phyloP scores from a whole-genome alignment of 2,329 filamentous ascomycete species.

The Colletotrichum ledebouriae region DNA sequence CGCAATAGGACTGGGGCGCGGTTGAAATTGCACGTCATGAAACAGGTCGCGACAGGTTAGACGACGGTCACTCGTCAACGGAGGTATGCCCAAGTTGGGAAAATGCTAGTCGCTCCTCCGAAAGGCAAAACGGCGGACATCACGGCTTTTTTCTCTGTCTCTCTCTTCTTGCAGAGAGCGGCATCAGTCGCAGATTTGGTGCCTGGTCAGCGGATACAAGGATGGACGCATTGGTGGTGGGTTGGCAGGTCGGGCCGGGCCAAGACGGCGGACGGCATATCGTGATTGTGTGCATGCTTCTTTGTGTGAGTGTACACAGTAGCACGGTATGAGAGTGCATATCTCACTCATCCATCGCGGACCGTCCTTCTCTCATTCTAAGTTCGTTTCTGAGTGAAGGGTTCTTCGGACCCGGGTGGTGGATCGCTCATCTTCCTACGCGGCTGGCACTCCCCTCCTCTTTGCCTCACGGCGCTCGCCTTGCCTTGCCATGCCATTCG shows the following conservation, averaged over 20 bases:
- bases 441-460: not conserved
- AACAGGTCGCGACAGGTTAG: slow-evolving; percentile 24
- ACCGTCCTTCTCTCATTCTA: slow-evolving; percentile 26
- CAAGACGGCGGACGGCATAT: slow-evolving; percentile 8
- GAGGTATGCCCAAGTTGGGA: slow-evolving; percentile 36
- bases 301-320: slow-evolving; percentile 1
- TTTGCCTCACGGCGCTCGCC: slow-evolving; percentile 6
- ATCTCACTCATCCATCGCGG: slow-evolving; percentile 12
- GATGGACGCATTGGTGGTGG: slow-evolving; percentile 14
- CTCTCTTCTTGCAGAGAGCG: not conserved
- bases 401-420: slow-evolving; percentile 29
- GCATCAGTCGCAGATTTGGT: slow-evolving; percentile 5
- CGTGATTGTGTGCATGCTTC: not conserved
- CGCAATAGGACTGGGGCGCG: slow-evolving; percentile 11
- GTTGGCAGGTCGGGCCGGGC: slow-evolving; percentile 20
- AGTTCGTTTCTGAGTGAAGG: slow-evolving; percentile 41
- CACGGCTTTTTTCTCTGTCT: not conserved
- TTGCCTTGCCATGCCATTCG: slow-evolving; percentile 11
- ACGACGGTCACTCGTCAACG: slow-evolving; percentile 27
- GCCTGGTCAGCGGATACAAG: slow-evolving; percentile 11
- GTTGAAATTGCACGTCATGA: slow-evolving; percentile 30
- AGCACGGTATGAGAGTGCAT: not conserved
- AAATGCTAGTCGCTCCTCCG: slow-evolving; percentile 31
- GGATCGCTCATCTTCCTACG: slow-evolving; percentile 24
- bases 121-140: slow-evolving; percentile 34